Evolutionary conservation across 306 rosid species (phyloP).

Genomic region (Mucuna pruriens): DNA sequence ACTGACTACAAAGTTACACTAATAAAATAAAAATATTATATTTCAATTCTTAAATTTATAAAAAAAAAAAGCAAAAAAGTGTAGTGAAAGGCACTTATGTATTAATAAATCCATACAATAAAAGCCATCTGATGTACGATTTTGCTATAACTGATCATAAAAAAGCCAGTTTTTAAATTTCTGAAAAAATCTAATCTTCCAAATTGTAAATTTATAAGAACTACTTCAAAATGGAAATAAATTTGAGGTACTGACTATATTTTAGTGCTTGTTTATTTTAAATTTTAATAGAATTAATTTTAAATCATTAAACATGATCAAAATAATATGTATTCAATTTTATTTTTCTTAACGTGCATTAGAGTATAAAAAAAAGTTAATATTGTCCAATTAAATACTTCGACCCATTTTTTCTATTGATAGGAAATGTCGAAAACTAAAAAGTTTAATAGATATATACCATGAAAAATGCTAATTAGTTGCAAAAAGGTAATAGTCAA

Average conservation of each 20-base stretch:
- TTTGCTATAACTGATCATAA: not conserved
- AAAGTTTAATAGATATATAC: no score
- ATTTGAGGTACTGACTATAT: not conserved
- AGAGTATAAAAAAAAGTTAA: not conserved
- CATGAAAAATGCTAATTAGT: no score
- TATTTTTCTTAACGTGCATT: not conserved
- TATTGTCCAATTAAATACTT: not conserved
- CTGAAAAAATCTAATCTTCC: not conserved
- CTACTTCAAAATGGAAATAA: not conserved
- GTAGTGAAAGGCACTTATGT: not conserved
- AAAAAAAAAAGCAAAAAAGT: not conserved
- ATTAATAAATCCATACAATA: not conserved
- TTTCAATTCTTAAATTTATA: not conserved
- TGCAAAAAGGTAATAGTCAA: no score
- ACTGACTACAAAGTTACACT: not conserved
- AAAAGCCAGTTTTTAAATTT: slow-evolving; percentile 11
- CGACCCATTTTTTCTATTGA: not conserved
- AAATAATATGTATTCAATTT: not conserved
- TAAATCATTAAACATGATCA: not conserved
- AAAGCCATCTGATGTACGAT: slow-evolving; percentile 14
- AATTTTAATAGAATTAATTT: not conserved
- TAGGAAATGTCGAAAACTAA: no score
- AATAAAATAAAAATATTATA: not conserved
- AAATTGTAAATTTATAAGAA: not conserved
- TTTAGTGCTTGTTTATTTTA: not conserved